Conservation (phyloP, 2,329 filamentous ascomycete genomes). For the Diaporthe australafricana region DNA sequence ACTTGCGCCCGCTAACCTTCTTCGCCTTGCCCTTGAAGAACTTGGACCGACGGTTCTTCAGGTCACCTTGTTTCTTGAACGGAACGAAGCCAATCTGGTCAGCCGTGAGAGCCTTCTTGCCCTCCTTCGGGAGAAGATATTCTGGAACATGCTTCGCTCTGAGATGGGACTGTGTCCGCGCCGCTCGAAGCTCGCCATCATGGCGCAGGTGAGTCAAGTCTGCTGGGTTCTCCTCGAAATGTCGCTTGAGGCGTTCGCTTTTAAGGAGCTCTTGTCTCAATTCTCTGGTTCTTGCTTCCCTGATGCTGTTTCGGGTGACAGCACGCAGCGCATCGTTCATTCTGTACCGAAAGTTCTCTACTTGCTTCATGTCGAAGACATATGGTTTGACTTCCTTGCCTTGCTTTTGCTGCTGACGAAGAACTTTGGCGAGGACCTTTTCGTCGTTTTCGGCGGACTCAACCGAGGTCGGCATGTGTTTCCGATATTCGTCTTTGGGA, state of each 20-base stretch:
- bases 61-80: conserved; percentile 62
- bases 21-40: conserved; percentile 53
- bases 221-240: conserved; percentile 96
- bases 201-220: conserved; percentile 90
- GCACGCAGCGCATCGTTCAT: conserved; percentile 92
- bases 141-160: conserved; percentile 85
- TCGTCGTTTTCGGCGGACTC: conserved; percentile 85
- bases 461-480: conserved; percentile 88
- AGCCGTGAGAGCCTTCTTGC: conserved; percentile 74
- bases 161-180: conserved; percentile 87
- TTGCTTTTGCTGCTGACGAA: conserved; percentile 80
- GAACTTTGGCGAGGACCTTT: conserved; percentile 82
- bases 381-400: conserved; percentile 89
- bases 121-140: conserved; percentile 85
- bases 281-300: conserved; percentile 90
- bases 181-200: conserved; percentile 86
- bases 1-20: conserved; percentile 71
- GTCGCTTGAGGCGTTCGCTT: conserved; percentile 91
- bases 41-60: conserved; percentile 58
- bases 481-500: conserved; percentile 82
- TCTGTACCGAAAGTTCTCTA: conserved; percentile 94
- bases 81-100: conserved; percentile 83
- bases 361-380: conserved; percentile 92
- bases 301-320: conserved; percentile 89
- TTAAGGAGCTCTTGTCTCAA: conserved; percentile 90